These are phyloP conservation scores for Botrytis pseudocinerea DNA, from an alignment of 2,329 filamentous ascomycete species.

Conservation along the genomic window DNA sequence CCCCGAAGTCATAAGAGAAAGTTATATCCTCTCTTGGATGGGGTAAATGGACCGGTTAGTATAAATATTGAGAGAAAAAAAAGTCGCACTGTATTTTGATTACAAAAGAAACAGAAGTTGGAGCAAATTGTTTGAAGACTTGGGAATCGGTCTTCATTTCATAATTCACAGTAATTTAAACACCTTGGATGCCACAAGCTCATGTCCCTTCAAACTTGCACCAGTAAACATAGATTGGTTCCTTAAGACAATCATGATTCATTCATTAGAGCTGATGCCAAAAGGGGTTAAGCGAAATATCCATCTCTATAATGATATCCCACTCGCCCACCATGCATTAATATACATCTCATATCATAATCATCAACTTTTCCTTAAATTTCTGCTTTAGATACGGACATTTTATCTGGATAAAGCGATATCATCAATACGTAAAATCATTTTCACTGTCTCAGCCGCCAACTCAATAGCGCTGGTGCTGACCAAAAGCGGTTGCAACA, in stretches of 20 bases:
- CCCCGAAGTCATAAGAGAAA: neutral
- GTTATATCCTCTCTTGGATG: neutral
- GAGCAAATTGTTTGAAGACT: neutral
- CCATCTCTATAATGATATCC: neutral
- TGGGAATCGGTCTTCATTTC: neutral
- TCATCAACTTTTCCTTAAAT: constrained; percentile 13
- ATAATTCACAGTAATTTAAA: neutral
- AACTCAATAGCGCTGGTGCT: constrained; percentile 97
- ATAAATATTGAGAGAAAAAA: neutral
- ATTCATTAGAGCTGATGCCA: constrained; percentile 22
- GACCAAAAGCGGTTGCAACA: constrained; percentile 91
- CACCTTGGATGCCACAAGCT: too few relatives aligned
- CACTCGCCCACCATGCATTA: constrained; percentile 23
- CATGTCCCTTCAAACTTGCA: neutral
- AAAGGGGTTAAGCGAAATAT: constrained; percentile 24
- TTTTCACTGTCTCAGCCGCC: constrained; percentile 93
- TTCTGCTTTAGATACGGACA: constrained; percentile 9
- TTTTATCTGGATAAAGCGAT: constrained; percentile 38
- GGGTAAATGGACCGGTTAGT: neutral
- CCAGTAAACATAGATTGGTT: neutral
- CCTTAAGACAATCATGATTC: constrained; percentile 17
- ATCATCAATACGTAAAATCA: constrained; percentile 36
- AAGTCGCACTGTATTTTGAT: neutral
- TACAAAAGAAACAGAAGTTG: neutral
- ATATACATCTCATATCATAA: constrained; percentile 23